Conservation (phyloP, 2,329 filamentous ascomycete genomes). For the Incumbomyces delicatus region DNA sequence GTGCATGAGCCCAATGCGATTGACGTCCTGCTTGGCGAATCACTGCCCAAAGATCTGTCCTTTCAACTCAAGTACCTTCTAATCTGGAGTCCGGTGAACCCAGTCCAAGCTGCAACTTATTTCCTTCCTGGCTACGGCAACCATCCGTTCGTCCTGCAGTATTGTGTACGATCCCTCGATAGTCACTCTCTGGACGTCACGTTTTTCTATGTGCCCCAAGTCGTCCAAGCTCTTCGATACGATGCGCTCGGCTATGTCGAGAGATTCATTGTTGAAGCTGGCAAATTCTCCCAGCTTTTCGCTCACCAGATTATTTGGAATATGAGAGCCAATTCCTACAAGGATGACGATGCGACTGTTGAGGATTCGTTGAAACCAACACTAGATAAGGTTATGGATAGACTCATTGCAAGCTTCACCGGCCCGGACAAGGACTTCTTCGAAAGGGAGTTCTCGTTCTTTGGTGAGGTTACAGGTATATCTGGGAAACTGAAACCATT, state of each 20-base stretch:
- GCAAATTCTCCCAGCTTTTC: conserved; percentile 94
- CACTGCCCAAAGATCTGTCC: conserved; percentile 67
- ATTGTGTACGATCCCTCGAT: conserved; percentile 89
- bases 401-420: conserved; percentile 75
- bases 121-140: conserved; percentile 87
- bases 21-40: conserved; percentile 66
- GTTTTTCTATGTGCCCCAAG: conserved; percentile 98
- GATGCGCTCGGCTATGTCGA: conserved; percentile 91
- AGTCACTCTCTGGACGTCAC: conserved; percentile 93
- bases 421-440: conserved; percentile 73
- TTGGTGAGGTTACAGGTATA: conserved; percentile 88
- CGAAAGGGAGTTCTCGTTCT: conserved; percentile 93
- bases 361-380: conserved; percentile 90
- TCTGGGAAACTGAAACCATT: conserved; percentile 92
- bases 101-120: conserved; percentile 83
- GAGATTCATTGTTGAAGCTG: conserved; percentile 92
- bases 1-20: conserved; percentile 73
- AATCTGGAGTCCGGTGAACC: conserved; percentile 88
- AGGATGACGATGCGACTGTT: conserved; percentile 84
- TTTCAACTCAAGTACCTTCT: conserved; percentile 86
- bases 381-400: conserved; percentile 78
- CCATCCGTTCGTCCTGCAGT: conserved; percentile 88
- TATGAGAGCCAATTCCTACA: conserved; percentile 98
- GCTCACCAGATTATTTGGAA: conserved; percentile 99
- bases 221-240: conserved; percentile 89